Evolutionary conservation across 176 grass and related monocot species (phyloP), one percentile per base, ranked within the genome.

Genomic region (Bonia amplexicaulis): DNA sequence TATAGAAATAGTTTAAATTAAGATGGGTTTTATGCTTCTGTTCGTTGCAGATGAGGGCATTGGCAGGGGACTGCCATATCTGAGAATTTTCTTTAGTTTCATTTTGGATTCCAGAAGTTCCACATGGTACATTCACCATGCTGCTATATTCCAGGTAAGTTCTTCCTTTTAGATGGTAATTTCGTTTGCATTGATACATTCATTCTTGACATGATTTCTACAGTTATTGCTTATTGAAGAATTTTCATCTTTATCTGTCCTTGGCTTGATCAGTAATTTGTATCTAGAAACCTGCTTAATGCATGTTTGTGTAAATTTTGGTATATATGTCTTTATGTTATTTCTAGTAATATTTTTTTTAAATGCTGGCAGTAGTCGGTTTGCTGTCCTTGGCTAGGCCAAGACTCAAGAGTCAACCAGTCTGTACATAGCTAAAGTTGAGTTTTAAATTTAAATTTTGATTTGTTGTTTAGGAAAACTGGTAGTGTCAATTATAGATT

Each of bases 181-280:
- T 27, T 48, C 22, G 42, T 41, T 77, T 42, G 12, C 16, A 23
- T 7, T 22, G 55, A 22, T 71, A 37, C 73, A 71, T 63, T 76
- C 55, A 86, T 80, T 80, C 16, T 69, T 57, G 29, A 78, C 44
- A 52, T 71, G 65, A 53, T 63, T 74, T 41, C 29, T 41, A 22
- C 57, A 62, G n/a, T 41, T 69, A 6, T 17, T 69, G 20, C 12
- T 11, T 81, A n/a, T 68, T 42, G 45, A 77, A 33, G 4, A 69
- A 45, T 77, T 19, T 12, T 14, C 73, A 33, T 67, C 39, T 69
- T 17, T 44, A 40, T 68, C 17, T n/a, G 51, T 40, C 51, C 4
- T 77, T 85, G 17, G 35, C 5, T 29, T 73, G n/a, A 23, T 42
- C 9, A 64, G 25, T 73, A 49, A 19, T 80, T 70, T 80, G 35